Evolutionary conservation across 495 filamentous ascomycete species (phyloP).

Genomic region (Cercophora sp.): DNA sequence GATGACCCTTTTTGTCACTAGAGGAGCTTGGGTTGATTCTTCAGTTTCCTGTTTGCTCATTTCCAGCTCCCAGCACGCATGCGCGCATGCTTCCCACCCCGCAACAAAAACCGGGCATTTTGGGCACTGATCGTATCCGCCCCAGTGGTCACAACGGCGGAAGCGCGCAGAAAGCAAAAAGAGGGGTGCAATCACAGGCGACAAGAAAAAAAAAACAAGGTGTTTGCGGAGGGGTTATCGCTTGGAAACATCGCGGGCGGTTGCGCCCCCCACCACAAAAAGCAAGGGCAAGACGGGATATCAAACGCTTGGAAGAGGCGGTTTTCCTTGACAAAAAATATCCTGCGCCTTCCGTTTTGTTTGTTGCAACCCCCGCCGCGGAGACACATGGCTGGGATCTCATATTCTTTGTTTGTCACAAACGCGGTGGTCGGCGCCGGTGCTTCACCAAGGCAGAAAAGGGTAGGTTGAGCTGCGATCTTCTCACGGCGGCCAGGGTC

Average conservation of each 20-base stretch:
- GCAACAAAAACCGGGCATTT: too few species aligned
- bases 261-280: slow-evolving; percentile 1
- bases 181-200: not conserved
- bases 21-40: too few species aligned
- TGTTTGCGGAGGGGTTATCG: not conserved
- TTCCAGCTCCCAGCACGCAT: not conserved
- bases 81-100: too few species aligned
- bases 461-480: too few species aligned
- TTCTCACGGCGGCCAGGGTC: too few species aligned
- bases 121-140: too few species aligned
- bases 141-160: not conserved
- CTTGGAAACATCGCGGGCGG: not conserved
- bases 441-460: too few species aligned
- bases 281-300: not conserved
- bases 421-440: too few species aligned
- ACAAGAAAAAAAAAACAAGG: not conserved
- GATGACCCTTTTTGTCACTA: too few species aligned
- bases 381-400: not conserved
- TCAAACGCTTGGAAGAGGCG: not conserved
- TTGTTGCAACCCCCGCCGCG: not conserved
- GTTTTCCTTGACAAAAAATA: not conserved
- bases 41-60: not conserved
- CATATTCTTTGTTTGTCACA: too few species aligned
- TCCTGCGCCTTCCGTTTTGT: not conserved
- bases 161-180: not conserved